Evolutionary conservation across 2,329 filamentous ascomycete species (phyloP).

Genomic region (Mycogone perniciosa): DNA sequence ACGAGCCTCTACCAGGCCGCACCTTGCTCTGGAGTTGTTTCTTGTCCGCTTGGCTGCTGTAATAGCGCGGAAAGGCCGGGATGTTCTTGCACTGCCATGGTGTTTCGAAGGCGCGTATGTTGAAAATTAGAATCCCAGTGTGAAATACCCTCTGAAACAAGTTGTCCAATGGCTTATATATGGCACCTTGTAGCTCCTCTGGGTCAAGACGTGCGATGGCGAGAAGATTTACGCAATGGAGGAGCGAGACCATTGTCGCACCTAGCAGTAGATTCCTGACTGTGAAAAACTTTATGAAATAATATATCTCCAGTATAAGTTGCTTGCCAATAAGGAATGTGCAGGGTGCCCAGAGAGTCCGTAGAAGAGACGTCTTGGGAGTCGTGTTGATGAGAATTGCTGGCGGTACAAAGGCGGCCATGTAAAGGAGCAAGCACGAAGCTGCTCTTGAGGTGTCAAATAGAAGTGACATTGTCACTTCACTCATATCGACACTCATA

Average conservation of each 20-base stretch:
- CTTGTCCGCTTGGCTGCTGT: not conserved
- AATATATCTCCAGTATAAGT: not conserved
- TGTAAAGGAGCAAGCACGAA: not conserved
- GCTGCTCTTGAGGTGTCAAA: too few species aligned
- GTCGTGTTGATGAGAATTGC: not conserved
- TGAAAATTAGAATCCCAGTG: constrained; percentile 3
- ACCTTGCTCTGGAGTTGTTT: not conserved
- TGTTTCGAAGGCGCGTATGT: constrained; percentile 8
- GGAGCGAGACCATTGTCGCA: not conserved
- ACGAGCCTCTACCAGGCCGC: not conserved
- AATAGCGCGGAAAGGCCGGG: constrained; percentile 5
- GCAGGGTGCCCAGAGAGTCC: not conserved
- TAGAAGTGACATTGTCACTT: too few species aligned
- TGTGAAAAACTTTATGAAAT: too few species aligned
- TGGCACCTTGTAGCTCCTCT: constrained; percentile 1
- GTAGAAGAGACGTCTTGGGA: not conserved
- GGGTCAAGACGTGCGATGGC: constrained; percentile 1
- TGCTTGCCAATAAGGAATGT: not conserved
- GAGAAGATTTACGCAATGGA: constrained; percentile 10
- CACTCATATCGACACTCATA: too few species aligned
- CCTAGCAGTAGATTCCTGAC: too few species aligned
- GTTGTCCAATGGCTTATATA: not conserved
- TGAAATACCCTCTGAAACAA: constrained; percentile 1
- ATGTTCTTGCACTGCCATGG: constrained; percentile 4
- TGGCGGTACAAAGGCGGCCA: not conserved